Evolutionary conservation across 306 rosid genomes (phyloP).

Genomic region (Datisca glomerata): DNA sequence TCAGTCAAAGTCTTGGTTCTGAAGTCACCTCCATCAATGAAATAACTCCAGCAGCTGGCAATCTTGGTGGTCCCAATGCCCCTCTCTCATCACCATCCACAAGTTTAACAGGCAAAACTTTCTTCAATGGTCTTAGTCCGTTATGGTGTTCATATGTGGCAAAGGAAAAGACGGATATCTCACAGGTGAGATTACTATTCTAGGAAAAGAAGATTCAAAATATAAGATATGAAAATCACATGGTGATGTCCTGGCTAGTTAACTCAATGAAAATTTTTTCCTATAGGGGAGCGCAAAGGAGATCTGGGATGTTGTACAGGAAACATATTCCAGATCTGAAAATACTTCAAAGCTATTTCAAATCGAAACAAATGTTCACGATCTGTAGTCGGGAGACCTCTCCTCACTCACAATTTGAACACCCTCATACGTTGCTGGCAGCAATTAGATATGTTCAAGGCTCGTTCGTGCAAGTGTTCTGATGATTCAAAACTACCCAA

Average conservation of each 20-base stretch:
- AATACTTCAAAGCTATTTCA: background rate
- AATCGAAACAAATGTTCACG: background rate
- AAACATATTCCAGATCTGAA: background rate
- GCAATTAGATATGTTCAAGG: slow-evolving; percentile 1
- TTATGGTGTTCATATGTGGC: background rate
- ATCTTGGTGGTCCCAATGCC: too few relatives aligned
- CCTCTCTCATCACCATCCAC: background rate
- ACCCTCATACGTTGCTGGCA: slow-evolving; percentile 6
- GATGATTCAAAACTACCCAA: background rate
- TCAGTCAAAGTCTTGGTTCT: too few relatives aligned
- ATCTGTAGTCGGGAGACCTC: background rate
- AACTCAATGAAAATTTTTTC: slow-evolving; percentile 3
- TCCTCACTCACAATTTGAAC: background rate
- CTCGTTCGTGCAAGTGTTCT: background rate
- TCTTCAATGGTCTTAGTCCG: background rate
- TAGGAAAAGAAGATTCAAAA: background rate
- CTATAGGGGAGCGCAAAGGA: background rate
- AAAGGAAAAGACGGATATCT: background rate
- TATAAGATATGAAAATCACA: background rate
- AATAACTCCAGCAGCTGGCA: too few relatives aligned
- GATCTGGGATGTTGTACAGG: background rate
- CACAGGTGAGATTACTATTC: background rate
- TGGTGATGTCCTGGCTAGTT: background rate
- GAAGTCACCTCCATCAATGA: too few relatives aligned
- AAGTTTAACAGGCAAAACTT: background rate